phyloP scores from a whole-genome alignment of 495 filamentous ascomycete genomes.

The Hypomontagnella monticulosa region DNA sequence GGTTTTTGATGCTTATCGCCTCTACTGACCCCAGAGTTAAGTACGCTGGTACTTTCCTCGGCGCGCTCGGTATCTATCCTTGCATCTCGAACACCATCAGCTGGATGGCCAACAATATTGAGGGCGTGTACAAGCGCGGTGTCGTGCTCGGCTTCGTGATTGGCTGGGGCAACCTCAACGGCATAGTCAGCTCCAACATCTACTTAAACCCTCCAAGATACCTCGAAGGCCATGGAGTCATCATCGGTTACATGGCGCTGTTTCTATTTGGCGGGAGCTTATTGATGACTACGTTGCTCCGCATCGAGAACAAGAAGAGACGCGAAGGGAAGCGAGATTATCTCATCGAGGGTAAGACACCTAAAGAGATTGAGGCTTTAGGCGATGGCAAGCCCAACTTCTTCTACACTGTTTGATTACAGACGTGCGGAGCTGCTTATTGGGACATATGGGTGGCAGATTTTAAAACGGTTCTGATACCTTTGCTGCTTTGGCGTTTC shows the following conservation, averaged over 20 bases:
- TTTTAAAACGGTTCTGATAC: neutral
- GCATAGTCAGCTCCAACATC: slow-evolving; percentile 82
- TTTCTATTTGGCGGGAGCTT: slow-evolving; percentile 64
- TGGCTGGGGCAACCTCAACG: slow-evolving; percentile 93
- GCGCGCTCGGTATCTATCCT: slow-evolving; percentile 90
- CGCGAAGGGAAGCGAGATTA: slow-evolving; percentile 72
- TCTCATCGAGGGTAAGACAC: slow-evolving; percentile 67
- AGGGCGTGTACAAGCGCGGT: slow-evolving; percentile 92
- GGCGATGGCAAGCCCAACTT: slow-evolving; percentile 85
- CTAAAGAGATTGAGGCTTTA: slow-evolving; percentile 66
- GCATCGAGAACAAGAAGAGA: slow-evolving; percentile 70
- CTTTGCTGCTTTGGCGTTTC: neutral
- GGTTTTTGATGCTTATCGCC: slow-evolving; percentile 81
- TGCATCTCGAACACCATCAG: slow-evolving; percentile 90
- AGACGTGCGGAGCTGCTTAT: neutral
- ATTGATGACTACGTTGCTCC: slow-evolving; percentile 71
- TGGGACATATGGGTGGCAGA: neutral
- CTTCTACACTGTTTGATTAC: slow-evolving; percentile 71
- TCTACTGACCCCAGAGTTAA: slow-evolving; percentile 68
- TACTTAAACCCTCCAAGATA: slow-evolving; percentile 59
- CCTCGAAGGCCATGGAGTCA: slow-evolving; percentile 55
- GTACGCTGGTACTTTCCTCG: slow-evolving; percentile 87
- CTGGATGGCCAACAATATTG: slow-evolving; percentile 89
- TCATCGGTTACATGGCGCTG: slow-evolving; percentile 61
- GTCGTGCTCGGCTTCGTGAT: slow-evolving; percentile 87